A percentile compares a stretch with the other conserved stretches of the same genome.
Conservation (phyloP, 2,329 filamentous ascomycete species). For the Claviceps digitariae region DNA sequence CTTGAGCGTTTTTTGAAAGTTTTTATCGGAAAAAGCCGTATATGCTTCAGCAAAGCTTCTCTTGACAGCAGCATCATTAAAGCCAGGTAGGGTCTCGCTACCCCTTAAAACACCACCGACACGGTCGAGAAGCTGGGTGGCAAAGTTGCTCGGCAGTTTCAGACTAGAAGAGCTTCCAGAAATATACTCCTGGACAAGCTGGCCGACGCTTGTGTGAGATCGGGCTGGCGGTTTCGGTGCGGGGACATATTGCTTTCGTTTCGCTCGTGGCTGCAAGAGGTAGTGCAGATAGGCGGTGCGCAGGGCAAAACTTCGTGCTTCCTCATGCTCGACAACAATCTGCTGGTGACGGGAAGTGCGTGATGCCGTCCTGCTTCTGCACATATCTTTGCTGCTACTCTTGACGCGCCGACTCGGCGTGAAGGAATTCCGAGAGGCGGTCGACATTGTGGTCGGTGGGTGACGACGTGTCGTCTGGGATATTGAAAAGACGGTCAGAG, state of each 20-base stretch:
- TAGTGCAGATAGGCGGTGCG: conserved; percentile 86
- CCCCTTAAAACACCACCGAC: conserved; percentile 71
- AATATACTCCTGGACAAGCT: conserved; percentile 78
- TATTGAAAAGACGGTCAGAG: conserved; percentile 10
- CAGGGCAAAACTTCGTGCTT: conserved; percentile 84
- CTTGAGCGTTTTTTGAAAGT: conserved; percentile 81
- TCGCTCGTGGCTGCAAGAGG: conserved; percentile 79
- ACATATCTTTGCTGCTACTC: conserved; percentile 28
- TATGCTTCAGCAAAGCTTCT: conserved; percentile 90
- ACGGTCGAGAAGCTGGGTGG: conserved; percentile 47
- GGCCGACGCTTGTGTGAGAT: conserved; percentile 61
- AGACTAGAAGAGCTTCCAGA: conserved; percentile 33
- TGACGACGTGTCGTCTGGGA: background rate
- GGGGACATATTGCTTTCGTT: conserved; percentile 75
- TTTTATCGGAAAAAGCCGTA: conserved; percentile 79
- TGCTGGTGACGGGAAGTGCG: conserved; percentile 23
- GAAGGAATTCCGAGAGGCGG: conserved; percentile 33
- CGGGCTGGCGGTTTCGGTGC: conserved; percentile 46
- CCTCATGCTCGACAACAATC: conserved; percentile 48
- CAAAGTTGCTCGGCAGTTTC: conserved; percentile 45
- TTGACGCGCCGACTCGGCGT: conserved; percentile 30
- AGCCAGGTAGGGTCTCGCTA: conserved; percentile 73
- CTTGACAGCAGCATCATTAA: conserved; percentile 80
- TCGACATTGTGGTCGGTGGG: conserved; percentile 25
- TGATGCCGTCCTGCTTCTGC: conserved; percentile 30